A percentile compares a stretch with the other conserved stretches of the same genome.
Evolutionary conservation across 2,329 filamentous ascomycete species (phyloP).

Genomic region (Verticillium tricorpus): DNA sequence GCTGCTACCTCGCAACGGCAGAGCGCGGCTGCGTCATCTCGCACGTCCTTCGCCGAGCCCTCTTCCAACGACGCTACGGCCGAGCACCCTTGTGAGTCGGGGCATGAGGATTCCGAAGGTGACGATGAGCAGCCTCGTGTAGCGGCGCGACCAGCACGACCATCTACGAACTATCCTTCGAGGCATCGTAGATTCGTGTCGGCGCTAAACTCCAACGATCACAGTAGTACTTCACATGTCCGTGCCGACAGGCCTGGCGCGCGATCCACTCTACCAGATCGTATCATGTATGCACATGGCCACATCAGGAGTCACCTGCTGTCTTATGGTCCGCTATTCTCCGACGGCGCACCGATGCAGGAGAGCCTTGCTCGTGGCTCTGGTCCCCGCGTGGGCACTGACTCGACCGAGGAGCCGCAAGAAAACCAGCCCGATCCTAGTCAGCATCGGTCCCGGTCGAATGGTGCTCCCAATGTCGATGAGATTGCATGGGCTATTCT

Average conservation of each 20-base stretch:
- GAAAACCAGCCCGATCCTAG: not conserved
- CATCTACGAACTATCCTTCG: slow-evolving; percentile 12
- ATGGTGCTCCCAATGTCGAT: not conserved
- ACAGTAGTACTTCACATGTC: slow-evolving; percentile 8
- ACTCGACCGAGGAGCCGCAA: not conserved
- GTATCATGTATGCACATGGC: not conserved
- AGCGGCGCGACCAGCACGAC: slow-evolving; percentile 5
- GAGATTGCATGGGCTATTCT: not conserved
- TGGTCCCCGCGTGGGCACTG: not conserved
- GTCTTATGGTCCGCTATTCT: not conserved
- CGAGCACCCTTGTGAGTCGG: slow-evolving; percentile 46
- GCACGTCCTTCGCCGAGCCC: slow-evolving; percentile 39
- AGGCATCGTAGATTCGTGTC: slow-evolving; percentile 11
- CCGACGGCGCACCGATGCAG: not conserved
- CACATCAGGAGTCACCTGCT: not conserved
- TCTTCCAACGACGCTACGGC: slow-evolving; percentile 25
- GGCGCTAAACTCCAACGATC: slow-evolving; percentile 8
- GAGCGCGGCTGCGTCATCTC: slow-evolving; percentile 37
- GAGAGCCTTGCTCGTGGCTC: not conserved
- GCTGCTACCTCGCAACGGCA: slow-evolving; percentile 27
- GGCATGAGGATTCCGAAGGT: slow-evolving; percentile 49
- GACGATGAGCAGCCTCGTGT: slow-evolving; percentile 30
- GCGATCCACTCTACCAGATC: not conserved
- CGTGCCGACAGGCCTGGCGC: slow-evolving; percentile 3
- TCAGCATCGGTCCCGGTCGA: not conserved